Percentiles rank a stretch among this genome's conserved stretches.
Conservation (phyloP, 345 rosid genomes). For the Populus deltoides region DNA sequence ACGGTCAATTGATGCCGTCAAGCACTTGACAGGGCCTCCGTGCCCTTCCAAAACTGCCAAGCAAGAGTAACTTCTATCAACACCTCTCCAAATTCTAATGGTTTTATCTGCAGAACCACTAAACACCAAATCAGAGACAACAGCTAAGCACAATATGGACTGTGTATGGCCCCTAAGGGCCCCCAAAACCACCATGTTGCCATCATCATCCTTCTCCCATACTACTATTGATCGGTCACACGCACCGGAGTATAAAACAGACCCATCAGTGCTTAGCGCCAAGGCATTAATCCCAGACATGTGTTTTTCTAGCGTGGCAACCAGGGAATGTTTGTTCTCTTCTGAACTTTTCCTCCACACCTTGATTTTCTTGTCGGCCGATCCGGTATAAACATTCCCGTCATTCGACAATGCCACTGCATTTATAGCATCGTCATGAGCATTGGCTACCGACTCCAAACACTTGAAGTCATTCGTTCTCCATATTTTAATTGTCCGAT, state of each 20-base stretch:
- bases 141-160: constrained; percentile 64
- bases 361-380: constrained; percentile 77
- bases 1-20: constrained; percentile 52
- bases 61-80: constrained; percentile 44
- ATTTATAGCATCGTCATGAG: constrained; percentile 88
- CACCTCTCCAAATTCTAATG: constrained; percentile 67
- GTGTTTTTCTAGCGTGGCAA: constrained; percentile 56
- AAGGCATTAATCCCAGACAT: constrained; percentile 75
- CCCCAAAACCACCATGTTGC: constrained; percentile 45
- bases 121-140: constrained; percentile 56
- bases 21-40: constrained; percentile 81
- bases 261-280: constrained; percentile 55
- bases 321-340: constrained; percentile 53
- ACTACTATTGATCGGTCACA: constrained; percentile 65
- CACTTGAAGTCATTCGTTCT: constrained; percentile 78
- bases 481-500: constrained; percentile 85
- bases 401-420: constrained; percentile 55
- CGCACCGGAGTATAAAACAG: constrained; percentile 66
- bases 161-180: constrained; percentile 70
- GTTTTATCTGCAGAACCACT: constrained; percentile 89
- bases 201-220: constrained; percentile 56
- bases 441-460: constrained; percentile 67
- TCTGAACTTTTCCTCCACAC: constrained; percentile 60
- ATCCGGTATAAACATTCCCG: constrained; percentile 77
- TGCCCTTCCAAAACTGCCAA: constrained; percentile 75